These are phyloP conservation scores for Stagonosporopsis chrysanthemi DNA, from an alignment of 2,329 filamentous ascomycete species.

Conservation along the genomic window DNA sequence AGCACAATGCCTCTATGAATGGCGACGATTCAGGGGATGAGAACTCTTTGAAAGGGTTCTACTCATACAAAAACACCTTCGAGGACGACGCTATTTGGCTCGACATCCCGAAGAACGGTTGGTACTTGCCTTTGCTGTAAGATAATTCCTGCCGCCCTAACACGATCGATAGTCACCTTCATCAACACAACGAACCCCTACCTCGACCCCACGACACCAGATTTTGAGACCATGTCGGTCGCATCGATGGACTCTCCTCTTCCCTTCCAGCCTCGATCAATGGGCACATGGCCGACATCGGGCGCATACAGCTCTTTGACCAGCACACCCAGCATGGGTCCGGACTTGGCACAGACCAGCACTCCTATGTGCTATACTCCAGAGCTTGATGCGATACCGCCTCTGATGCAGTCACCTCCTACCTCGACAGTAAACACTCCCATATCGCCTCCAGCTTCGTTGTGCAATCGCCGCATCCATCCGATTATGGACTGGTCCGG, in stretches of 20 bases:
- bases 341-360: slow-evolving; percentile 62
- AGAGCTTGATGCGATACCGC: slow-evolving; percentile 38
- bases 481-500: slow-evolving; percentile 56
- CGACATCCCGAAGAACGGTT: slow-evolving; percentile 66
- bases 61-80: slow-evolving; percentile 72
- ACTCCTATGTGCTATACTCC: slow-evolving; percentile 39
- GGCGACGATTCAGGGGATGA: slow-evolving; percentile 54
- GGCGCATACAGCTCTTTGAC: slow-evolving; percentile 35
- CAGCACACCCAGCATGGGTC: slow-evolving; percentile 55
- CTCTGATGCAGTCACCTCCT: slow-evolving; percentile 43
- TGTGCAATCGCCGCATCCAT: slow-evolving; percentile 60
- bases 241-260: slow-evolving; percentile 43
- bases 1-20: slow-evolving; percentile 75
- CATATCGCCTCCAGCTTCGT: slow-evolving; percentile 54
- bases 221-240: slow-evolving; percentile 44
- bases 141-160: slow-evolving; percentile 18
- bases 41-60: slow-evolving; percentile 65
- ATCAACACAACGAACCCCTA: slow-evolving; percentile 69
- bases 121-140: slow-evolving; percentile 14
- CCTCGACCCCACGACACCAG: slow-evolving; percentile 55
- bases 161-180: slow-evolving; percentile 60
- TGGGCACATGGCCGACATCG: slow-evolving; percentile 40
- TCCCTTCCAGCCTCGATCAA: slow-evolving; percentile 38
- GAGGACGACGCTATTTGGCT: slow-evolving; percentile 68
- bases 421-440: slow-evolving; percentile 41